Evolutionary conservation across 2,329 filamentous ascomycete species (phyloP), one percentile per base, ranked within the genome.

Genomic region (Cytospora piceae): DNA sequence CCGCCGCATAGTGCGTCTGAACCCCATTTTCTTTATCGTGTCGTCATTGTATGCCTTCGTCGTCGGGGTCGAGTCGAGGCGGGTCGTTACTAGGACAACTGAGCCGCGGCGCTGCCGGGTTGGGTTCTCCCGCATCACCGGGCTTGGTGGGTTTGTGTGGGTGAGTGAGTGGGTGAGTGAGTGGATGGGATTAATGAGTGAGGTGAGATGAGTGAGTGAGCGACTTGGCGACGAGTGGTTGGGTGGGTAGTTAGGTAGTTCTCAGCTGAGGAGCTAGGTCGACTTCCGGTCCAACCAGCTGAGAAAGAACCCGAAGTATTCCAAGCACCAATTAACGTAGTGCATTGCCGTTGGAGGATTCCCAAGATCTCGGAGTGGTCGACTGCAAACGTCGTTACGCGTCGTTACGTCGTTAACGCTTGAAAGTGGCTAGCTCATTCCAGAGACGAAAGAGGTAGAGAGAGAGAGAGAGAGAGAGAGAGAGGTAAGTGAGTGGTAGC

Each of bases 1-100:
- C 53, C 61, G 61, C 39, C 61, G 55, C 61, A 63, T 63, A 22
- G 53, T 52, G 39, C 61, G 61, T 57, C 61, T 54, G 42, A 63
- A 63, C 17, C 46, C 46, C 46, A 49, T 49, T 29, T 55, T 63
- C 51, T 57, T 63, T 37, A 57, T 24, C 52, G 52, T 63, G 52
- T 57, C 53, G 60, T 63, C 60, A 62, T 62, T 51, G 34, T 37
- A 37, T 22, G 42, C 46, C 11, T 9, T 22, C 11, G 46, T 51
- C 31, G 53, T 37, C n/a, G 61, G 22, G 2, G 42, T 52, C 39
- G 51, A 39, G 22, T 51, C 34, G 34, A 12, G 54, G 37, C 53
- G 52, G 22, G 37, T 56, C 42, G 39, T 53, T 39, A 51, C 61
- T 31, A 63, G 42, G 34, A 54, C 61, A 22, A 51, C 34, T 37